A percentile compares a stretch with the other conserved stretches of the same genome.
Evolutionary conservation across 2,329 filamentous ascomycete genomes (phyloP).

Genomic region (Pestalotiopsis fici): DNA sequence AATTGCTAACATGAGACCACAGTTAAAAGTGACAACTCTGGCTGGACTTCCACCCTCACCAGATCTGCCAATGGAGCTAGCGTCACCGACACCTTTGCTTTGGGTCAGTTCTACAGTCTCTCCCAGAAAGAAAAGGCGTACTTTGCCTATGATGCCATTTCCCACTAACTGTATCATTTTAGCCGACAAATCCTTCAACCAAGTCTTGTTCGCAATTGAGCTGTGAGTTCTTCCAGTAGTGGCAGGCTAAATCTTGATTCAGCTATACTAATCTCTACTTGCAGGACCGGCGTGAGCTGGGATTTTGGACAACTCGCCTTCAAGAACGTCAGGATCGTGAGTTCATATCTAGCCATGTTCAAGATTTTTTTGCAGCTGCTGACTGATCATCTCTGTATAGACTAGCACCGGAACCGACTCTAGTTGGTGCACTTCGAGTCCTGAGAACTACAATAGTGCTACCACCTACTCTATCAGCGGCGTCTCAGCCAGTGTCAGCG

Average conservation of each 20-base stretch:
- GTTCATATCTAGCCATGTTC: conserved; percentile 11
- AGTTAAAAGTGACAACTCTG: conserved; percentile 19
- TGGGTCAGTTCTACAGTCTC: conserved; percentile 21
- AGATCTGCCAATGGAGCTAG: conserved; percentile 27
- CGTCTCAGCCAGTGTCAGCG: conserved; percentile 32
- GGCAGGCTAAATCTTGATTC: neutral
- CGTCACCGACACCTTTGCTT: conserved; percentile 33
- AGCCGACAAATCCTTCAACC: conserved; percentile 39
- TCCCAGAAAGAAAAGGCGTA: neutral
- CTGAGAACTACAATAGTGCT: conserved; percentile 38
- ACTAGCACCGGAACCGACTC: conserved; percentile 28
- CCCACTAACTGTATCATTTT: neutral
- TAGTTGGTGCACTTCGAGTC: conserved; percentile 32
- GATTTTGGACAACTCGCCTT: conserved; percentile 39
- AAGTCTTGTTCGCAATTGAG: conserved; percentile 41
- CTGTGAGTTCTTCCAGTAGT: conserved; percentile 25
- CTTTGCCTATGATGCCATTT: neutral
- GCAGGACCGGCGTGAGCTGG: conserved; percentile 35
- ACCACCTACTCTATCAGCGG: conserved; percentile 34
- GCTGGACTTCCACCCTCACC: conserved; percentile 35
- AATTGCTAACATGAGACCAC: neutral
- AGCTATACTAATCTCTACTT: neutral
- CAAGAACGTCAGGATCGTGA: conserved; percentile 49
- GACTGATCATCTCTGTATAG: conserved; percentile 11
- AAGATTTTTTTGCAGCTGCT: neutral